phyloP scores from a whole-genome alignment of 352 stramenopile species.

The Globisporangium okanoganense region DNA sequence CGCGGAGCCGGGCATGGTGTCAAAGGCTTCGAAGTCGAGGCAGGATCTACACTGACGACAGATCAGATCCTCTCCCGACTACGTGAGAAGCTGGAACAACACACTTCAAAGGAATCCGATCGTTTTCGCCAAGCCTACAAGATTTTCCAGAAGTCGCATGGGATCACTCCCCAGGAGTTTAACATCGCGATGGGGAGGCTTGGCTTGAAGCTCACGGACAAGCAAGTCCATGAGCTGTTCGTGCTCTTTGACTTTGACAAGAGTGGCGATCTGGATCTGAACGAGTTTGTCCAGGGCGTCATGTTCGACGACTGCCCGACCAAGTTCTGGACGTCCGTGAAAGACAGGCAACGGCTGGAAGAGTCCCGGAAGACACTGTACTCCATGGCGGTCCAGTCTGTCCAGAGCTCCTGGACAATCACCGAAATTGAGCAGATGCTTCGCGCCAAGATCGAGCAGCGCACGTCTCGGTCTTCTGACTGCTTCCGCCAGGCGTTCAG shows the following conservation, averaged over 20 bases:
- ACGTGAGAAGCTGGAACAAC: slow-evolving; percentile 58
- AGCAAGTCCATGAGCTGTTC: slow-evolving; percentile 60
- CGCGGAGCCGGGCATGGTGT: not conserved
- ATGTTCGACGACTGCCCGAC: slow-evolving; percentile 67
- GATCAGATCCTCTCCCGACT: slow-evolving; percentile 55
- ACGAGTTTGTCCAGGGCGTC: slow-evolving; percentile 77
- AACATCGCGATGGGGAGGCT: slow-evolving; percentile 48
- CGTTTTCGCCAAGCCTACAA: slow-evolving; percentile 72
- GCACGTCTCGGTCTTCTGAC: slow-evolving; percentile 69
- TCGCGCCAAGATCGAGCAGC: slow-evolving; percentile 80
- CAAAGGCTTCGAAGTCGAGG: slow-evolving; percentile 22
- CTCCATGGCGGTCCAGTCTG: slow-evolving; percentile 62
- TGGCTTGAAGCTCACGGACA: slow-evolving; percentile 44
- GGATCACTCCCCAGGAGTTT: slow-evolving; percentile 55
- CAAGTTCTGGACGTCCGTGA: slow-evolving; percentile 48
- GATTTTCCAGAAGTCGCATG: slow-evolving; percentile 62
- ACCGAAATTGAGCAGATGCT: slow-evolving; percentile 77
- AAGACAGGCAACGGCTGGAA: slow-evolving; percentile 53
- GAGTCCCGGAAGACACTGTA: slow-evolving; percentile 43
- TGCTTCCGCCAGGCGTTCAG: slow-evolving; percentile 77
- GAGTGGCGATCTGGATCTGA: slow-evolving; percentile 70
- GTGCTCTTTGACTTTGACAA: slow-evolving; percentile 74
- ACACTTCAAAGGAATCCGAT: slow-evolving; percentile 64
- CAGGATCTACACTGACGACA: slow-evolving; percentile 41
- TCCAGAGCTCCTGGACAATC: slow-evolving; percentile 71